Conservation (phyloP, 2,329 filamentous ascomycete species). For the Clarireedia homoeocarpa region DNA sequence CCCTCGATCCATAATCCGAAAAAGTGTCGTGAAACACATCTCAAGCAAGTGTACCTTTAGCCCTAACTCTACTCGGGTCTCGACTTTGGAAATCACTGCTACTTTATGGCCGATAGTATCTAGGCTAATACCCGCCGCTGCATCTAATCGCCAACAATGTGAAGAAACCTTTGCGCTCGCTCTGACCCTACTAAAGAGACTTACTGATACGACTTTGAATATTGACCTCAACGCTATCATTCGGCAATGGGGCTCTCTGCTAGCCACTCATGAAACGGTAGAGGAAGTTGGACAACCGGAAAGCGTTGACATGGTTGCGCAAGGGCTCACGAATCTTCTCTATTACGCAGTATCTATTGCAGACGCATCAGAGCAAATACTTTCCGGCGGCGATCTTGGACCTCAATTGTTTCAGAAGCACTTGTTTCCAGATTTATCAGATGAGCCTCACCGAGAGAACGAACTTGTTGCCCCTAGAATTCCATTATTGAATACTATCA, state of each 20-base stretch:
- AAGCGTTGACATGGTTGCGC: slow-evolving; percentile 27
- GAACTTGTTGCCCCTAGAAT: slow-evolving; percentile 30
- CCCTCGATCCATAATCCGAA: slow-evolving; percentile 27
- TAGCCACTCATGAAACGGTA: slow-evolving; percentile 35
- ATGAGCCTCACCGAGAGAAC: slow-evolving; percentile 24
- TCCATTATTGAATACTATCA: slow-evolving; percentile 45
- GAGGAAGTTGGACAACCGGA: slow-evolving; percentile 33
- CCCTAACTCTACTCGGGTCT: slow-evolving; percentile 25
- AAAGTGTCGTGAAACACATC: slow-evolving; percentile 26
- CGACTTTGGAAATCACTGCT: slow-evolving; percentile 34
- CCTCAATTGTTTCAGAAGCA: slow-evolving; percentile 53
- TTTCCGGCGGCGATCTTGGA: slow-evolving; percentile 33
- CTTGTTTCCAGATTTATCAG: slow-evolving; percentile 50
- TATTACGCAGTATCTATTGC: slow-evolving; percentile 27
- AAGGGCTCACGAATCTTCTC: slow-evolving; percentile 32
- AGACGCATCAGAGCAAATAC: slow-evolving; percentile 20
- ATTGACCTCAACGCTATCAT: slow-evolving; percentile 21
- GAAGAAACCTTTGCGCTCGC: slow-evolving; percentile 34
- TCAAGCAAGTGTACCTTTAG: slow-evolving; percentile 25
- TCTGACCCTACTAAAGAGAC: slow-evolving; percentile 33
- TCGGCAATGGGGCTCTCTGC: slow-evolving; percentile 26
- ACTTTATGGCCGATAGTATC: slow-evolving; percentile 39
- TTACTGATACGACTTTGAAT: slow-evolving; percentile 29
- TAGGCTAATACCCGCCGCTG: slow-evolving; percentile 21
- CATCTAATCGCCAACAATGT: slow-evolving; percentile 19